Evolutionary conservation across 2,329 filamentous ascomycete genomes (phyloP).

Genomic region (Sordariomycetes sp.): DNA sequence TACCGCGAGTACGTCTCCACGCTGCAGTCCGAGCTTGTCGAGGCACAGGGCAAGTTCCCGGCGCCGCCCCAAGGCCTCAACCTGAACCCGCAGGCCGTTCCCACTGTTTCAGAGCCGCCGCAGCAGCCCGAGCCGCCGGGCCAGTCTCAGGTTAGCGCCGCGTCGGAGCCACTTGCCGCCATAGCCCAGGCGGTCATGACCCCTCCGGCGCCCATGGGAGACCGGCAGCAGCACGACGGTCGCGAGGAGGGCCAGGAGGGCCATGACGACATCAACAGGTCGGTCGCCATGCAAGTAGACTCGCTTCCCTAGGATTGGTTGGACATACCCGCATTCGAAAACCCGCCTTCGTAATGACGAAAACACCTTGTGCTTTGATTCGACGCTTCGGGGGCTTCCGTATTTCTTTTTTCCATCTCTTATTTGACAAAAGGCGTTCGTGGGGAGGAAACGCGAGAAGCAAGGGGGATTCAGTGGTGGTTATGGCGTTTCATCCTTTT

Average conservation of each 20-base stretch:
- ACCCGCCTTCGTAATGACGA: constrained; percentile 2
- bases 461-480: neutral
- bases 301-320: constrained; percentile 1
- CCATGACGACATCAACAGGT: constrained; percentile 45
- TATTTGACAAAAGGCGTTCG: constrained; percentile 11
- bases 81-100: constrained; percentile 39
- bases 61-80: constrained; percentile 74
- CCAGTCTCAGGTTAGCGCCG: neutral
- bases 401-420: neutral
- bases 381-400: neutral
- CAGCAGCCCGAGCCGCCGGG: neutral
- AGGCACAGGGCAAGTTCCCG: constrained; percentile 74
- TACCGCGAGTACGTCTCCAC: constrained; percentile 88
- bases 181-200: constrained; percentile 4
- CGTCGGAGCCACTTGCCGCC: constrained; percentile 7
- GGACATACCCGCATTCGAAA: neutral
- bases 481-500: neutral
- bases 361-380: constrained; percentile 1
- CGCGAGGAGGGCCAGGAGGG: constrained; percentile 4
- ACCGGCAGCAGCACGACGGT: constrained; percentile 6
- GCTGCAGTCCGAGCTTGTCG: constrained; percentile 76
- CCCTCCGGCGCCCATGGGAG: constrained; percentile 2
- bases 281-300: constrained; percentile 22
- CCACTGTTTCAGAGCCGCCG: constrained; percentile 12
- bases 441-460: neutral